Percentiles rank a stretch among this genome's conserved stretches.
phyloP scores from a whole-genome alignment of 2,329 filamentous ascomycete species.

The Cladophialophora carrionii region DNA sequence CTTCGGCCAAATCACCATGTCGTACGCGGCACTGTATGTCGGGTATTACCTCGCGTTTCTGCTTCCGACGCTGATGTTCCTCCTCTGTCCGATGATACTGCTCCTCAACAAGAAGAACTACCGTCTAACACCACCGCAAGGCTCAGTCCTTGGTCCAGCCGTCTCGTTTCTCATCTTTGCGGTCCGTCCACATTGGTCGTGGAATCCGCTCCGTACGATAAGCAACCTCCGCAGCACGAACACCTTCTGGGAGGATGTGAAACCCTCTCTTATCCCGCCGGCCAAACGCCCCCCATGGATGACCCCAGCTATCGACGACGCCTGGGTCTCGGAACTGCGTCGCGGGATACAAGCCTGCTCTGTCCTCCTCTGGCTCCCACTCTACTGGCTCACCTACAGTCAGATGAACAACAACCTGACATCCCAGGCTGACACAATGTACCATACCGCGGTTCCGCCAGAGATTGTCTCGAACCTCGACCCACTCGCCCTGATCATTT shows the following conservation, averaged over 20 bases:
- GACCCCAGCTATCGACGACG: constrained; percentile 70
- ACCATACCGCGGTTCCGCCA: constrained; percentile 57
- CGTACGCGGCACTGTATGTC: constrained; percentile 74
- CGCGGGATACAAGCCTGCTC: constrained; percentile 70
- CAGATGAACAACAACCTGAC: constrained; percentile 39
- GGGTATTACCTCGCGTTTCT: constrained; percentile 74
- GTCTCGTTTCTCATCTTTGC: constrained; percentile 63
- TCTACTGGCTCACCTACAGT: constrained; percentile 47
- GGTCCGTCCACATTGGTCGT: constrained; percentile 65
- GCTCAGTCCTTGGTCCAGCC: constrained; percentile 71
- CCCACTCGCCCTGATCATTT: constrained; percentile 62
- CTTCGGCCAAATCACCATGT: constrained; percentile 66
- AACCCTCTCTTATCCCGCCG: constrained; percentile 65
- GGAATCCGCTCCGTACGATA: constrained; percentile 61
- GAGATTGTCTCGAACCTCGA: constrained; percentile 65
- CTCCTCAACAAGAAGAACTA: constrained; percentile 65
- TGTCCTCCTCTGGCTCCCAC: constrained; percentile 65
- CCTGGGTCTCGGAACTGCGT: constrained; percentile 77
- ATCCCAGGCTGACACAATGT: constrained; percentile 61
- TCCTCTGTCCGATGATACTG: constrained; percentile 64
- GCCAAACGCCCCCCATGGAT: constrained; percentile 68
- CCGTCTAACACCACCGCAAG: constrained; percentile 66
- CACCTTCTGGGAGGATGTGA: constrained; percentile 68
- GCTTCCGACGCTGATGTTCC: constrained; percentile 68
- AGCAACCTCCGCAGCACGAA: constrained; percentile 58